Base-by-base conservation (phyloP, 495 filamentous ascomycete genomes). In the Jackrogersella multiformis region DNA sequence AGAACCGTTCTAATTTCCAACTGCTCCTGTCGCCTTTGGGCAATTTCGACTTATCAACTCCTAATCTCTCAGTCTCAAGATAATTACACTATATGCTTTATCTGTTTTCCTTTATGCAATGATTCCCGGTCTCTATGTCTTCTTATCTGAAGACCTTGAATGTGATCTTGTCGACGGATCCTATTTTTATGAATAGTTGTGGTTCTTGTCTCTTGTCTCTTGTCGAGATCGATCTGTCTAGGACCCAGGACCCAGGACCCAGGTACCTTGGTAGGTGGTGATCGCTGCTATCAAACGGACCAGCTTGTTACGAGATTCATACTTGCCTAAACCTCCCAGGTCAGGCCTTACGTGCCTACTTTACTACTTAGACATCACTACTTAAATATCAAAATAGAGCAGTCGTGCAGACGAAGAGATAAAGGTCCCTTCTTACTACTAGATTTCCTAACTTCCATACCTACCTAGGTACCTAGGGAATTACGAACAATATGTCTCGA, bases 401-500 rank as follows among this genome's bases (percentile, higher is more conserved):
- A 36, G 15, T 13, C 23, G 46, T 53, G 15, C 39, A 66, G 61
- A 65, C 61, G 61, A 57, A 42, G 52, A 57, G 38, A 61, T 66
- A 66, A 53, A 34, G 24, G 38, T 15, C 36, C 44, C 32, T 62
- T 70, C 67, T 61, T 45, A 9, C 56, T 57, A 15, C 18, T 15
- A 45, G 44, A 32, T 28, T 61, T 39, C 32, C 56, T 12, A 38
- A 48, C 54, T 53, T 57, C 21, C 21, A 32, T 55, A n/a, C n/a
- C n/a, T n/a, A n/a, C n/a, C n/a, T n/a, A n/a, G n/a, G n/a, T n/a
- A n/a, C n/a, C n/a, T n/a, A n/a, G n/a, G n/a, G n/a, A 64, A 44
- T 26, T 20, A 38, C 54, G 15, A 56, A 18, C 62, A 69, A 52
- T 20, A 71, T 71, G 67, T 69, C 68, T 38, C 62, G 73, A 45